Evolutionary conservation across 805 yeast genomes (phyloP).

Genomic region (Millerozyma acaciae): DNA sequence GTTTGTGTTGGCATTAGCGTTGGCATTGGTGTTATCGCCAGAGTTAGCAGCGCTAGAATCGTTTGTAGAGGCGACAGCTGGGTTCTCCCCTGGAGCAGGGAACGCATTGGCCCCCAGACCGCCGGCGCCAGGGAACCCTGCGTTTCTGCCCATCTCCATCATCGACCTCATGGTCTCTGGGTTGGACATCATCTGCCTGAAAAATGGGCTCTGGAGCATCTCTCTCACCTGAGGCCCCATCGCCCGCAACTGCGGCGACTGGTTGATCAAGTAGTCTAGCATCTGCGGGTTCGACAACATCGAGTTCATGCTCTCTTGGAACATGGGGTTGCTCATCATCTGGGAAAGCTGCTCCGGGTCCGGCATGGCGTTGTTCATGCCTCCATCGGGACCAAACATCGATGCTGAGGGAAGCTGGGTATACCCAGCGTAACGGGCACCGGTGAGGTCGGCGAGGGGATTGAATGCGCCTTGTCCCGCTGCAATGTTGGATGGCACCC

Average conservation of each 20-base stretch:
- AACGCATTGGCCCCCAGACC: slow-evolving; percentile 16
- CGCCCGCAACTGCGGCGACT: slow-evolving; percentile 76
- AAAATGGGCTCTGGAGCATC: slow-evolving; percentile 77
- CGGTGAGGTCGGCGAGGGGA: slow-evolving; percentile 87
- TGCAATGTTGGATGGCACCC: slow-evolving; percentile 73
- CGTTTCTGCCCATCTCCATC: slow-evolving; percentile 66
- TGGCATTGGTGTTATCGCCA: slow-evolving; percentile 10
- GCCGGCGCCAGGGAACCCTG: slow-evolving; percentile 30
- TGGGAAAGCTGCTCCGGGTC: slow-evolving; percentile 69
- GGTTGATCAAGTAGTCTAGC: slow-evolving; percentile 76
- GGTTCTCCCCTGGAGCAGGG: slow-evolving; percentile 36
- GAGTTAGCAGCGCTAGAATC: slow-evolving; percentile 10
- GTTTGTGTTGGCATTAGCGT: slow-evolving; percentile 10
- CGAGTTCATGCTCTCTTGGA: slow-evolving; percentile 77
- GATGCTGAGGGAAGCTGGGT: slow-evolving; percentile 82
- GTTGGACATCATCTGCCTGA: slow-evolving; percentile 66
- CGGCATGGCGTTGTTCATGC: slow-evolving; percentile 68
- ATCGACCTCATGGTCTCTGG: slow-evolving; percentile 83
- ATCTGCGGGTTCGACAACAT: slow-evolving; percentile 85
- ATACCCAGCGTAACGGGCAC: slow-evolving; percentile 94
- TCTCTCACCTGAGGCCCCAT: slow-evolving; percentile 90
- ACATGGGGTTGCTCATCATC: slow-evolving; percentile 77
- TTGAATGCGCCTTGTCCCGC: slow-evolving; percentile 88
- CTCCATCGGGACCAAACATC: slow-evolving; percentile 94
- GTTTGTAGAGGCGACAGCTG: slow-evolving; percentile 23